phyloP scores from a whole-genome alignment of 2,329 filamentous ascomycete species.

The Lasiodiplodia sp. region DNA sequence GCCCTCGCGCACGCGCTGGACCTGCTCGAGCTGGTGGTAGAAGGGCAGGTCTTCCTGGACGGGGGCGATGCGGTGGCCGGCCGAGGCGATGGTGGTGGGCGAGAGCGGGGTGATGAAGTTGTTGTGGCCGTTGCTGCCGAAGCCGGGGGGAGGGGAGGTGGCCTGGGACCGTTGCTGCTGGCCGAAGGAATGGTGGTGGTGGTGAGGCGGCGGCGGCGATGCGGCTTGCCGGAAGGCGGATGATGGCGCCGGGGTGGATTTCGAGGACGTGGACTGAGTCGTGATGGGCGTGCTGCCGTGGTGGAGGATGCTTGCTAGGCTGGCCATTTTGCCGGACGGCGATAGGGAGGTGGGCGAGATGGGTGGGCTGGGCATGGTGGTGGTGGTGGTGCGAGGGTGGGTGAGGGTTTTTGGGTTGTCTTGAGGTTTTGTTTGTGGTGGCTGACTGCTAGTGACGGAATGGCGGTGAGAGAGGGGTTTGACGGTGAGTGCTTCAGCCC shows the following conservation, averaged over 20 bases:
- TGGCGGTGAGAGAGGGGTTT: conserved; percentile 9
- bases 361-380: conserved; percentile 20
- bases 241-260: conserved; percentile 3
- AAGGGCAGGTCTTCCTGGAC: conserved; percentile 18
- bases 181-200: conserved; percentile 1
- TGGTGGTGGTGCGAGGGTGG: background rate
- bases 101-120: conserved; percentile 15
- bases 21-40: conserved; percentile 25
- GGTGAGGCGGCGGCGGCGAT: conserved; percentile 2
- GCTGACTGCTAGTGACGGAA: background rate
- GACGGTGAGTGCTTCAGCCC: background rate
- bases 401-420: background rate
- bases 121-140: background rate
- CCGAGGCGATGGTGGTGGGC: background rate
- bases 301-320: conserved; percentile 21
- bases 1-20: conserved; percentile 24
- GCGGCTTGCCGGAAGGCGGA: background rate
- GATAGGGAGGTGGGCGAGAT: conserved; percentile 26
- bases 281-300: background rate
- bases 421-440: background rate
- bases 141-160: background rate
- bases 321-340: conserved; percentile 15
- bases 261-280: conserved; percentile 4
- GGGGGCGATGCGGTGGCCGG: background rate
- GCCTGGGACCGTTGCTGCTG: background rate